Evolutionary conservation across 139 green algal genomes (phyloP), one percentile per base, ranked within the genome.

Genomic region (Yamagishiella unicocca): DNA sequence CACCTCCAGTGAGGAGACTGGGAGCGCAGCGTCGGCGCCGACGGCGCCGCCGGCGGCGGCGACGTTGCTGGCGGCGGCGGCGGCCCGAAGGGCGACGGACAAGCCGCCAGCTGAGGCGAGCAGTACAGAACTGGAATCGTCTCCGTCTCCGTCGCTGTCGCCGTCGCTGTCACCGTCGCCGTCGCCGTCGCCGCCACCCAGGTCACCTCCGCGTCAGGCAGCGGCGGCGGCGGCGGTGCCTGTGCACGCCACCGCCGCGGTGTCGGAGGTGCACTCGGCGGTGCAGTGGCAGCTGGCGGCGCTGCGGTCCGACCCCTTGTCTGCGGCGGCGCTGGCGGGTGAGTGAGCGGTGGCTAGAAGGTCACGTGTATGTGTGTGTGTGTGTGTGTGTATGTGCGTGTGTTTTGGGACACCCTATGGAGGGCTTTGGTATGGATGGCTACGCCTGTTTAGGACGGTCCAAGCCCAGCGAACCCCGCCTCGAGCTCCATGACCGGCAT

Each of bases 241-340:
- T 10, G 33, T 19, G 2, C 6, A 9, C 31, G 35, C n/a, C 35
- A 2, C 25, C 9, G 55, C 5, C 2, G 9, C 7, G 5, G 55
- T 38, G 22, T n/a, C n/a, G n/a, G 37, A 38, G 6, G 12, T 35
- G 42, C 81, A 87, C 31, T 31, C 24, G 31, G 8, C 2, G 7
- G 66, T 70, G 43, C 0, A 24, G 66, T 38, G 25, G 81, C 33
- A 58, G 58, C 43, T 78, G 81, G 81, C 5, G 31, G 66, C 66
- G 81, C 24, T 87, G 35, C 21, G 31, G 43, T 40, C 43, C 17
- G 81, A 87, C 45, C 81, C 81, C 19, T 5, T 67, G 40, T 79
- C 64, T 38, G 45, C 43, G 21, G 45, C 64, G 35, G 81, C 81
- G 43, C 27, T 87, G 66, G 64, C 81, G 27, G 81, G 81, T 87